These are phyloP conservation scores for Ascochyta viciae-villosae DNA, from an alignment of 2,329 filamentous ascomycete genomes.

Conservation along the genomic window DNA sequence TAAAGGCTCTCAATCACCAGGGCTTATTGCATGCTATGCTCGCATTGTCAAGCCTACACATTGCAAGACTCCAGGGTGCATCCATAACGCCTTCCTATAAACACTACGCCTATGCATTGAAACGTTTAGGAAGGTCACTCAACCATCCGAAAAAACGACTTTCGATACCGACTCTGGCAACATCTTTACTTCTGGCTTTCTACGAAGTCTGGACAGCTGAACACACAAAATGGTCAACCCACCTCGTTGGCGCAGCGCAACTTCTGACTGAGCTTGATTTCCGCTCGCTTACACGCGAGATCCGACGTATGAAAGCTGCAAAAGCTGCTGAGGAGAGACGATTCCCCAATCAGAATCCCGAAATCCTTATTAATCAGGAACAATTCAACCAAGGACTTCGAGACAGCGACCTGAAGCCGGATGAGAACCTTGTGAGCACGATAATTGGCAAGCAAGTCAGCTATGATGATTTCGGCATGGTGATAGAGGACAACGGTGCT, in stretches of 20 bases:
- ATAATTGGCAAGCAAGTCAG: conserved; percentile 64
- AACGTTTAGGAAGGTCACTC: conserved; percentile 78
- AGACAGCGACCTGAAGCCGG: conserved; percentile 54
- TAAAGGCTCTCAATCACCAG: conserved; percentile 83
- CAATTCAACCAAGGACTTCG: conserved; percentile 46
- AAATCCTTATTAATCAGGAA: conserved; percentile 41
- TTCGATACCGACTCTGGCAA: conserved; percentile 83
- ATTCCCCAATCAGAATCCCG: conserved; percentile 39
- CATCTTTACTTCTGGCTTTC: conserved; percentile 83
- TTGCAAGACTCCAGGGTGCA: conserved; percentile 78
- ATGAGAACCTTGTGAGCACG: conserved; percentile 62
- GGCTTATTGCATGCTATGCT: conserved; percentile 90
- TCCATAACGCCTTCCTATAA: conserved; percentile 83
- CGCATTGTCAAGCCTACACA: conserved; percentile 84
- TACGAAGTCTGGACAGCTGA: conserved; percentile 96
- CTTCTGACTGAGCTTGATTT: conserved; percentile 85
- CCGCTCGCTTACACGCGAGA: conserved; percentile 72
- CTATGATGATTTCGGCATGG: conserved; percentile 64
- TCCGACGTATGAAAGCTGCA: conserved; percentile 69
- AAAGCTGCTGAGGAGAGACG: conserved; percentile 51
- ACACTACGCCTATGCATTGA: conserved; percentile 87
- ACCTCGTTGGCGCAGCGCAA: conserved; percentile 83
- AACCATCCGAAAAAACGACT: conserved; percentile 73
- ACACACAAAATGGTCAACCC: conserved; percentile 94
- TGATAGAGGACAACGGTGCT: conserved; percentile 49